These are phyloP conservation scores for Fusarium verrucosum DNA, from an alignment of 2,329 filamentous ascomycete species.

Conservation along the genomic window DNA sequence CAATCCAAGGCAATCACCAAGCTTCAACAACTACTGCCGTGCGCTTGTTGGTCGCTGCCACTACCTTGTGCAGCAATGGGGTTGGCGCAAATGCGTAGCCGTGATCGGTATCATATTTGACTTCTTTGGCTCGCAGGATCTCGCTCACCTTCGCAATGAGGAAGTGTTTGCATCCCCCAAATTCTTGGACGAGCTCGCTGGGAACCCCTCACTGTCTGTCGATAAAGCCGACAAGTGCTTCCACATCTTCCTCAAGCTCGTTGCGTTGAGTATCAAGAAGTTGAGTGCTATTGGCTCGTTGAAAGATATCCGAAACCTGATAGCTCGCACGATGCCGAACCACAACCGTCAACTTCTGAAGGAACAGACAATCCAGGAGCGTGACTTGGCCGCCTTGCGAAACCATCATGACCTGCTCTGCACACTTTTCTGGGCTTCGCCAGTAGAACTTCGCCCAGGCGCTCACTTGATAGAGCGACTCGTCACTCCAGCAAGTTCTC, in stretches of 20 bases:
- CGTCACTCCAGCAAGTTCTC: constrained; percentile 67
- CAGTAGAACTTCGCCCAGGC: constrained; percentile 62
- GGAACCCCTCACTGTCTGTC: constrained; percentile 58
- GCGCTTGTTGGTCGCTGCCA: constrained; percentile 69
- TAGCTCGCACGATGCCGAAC: constrained; percentile 71
- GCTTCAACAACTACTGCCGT: constrained; percentile 73
- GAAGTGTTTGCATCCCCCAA: constrained; percentile 68
- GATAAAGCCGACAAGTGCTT: constrained; percentile 69
- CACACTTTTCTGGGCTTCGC: constrained; percentile 72
- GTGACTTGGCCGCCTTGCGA: constrained; percentile 69
- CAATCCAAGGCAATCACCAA: constrained; percentile 64
- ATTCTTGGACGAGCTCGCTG: constrained; percentile 67
- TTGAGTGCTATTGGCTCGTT: constrained; percentile 57
- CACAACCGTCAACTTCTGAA: constrained; percentile 72
- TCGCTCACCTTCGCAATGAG: constrained; percentile 72
- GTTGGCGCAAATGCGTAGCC: constrained; percentile 67
- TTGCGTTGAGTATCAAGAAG: constrained; percentile 65
- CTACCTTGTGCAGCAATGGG: constrained; percentile 71
- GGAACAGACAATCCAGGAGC: constrained; percentile 67
- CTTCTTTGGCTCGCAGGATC: constrained; percentile 70
- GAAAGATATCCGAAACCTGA: constrained; percentile 69
- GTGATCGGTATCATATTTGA: constrained; percentile 72
- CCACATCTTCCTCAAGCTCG: constrained; percentile 72
- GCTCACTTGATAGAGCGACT: constrained; percentile 66
- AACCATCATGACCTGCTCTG: constrained; percentile 76